These are phyloP conservation scores for Mycogone perniciosa DNA, from an alignment of 2,329 filamentous ascomycete genomes.

Conservation along the genomic window DNA sequence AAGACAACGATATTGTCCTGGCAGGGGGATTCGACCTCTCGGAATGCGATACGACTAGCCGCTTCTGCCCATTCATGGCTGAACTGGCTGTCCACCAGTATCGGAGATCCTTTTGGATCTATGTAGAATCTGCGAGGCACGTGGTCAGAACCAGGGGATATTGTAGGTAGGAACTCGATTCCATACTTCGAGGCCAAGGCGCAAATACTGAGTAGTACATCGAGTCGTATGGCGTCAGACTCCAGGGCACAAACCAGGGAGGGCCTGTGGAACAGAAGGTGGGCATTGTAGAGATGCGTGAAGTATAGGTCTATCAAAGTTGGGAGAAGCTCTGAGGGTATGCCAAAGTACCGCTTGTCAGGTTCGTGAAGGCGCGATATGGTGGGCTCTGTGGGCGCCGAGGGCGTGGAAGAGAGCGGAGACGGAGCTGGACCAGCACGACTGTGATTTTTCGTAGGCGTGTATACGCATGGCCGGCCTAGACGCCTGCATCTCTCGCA, in stretches of 20 bases:
- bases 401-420: neutral
- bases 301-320: constrained; percentile 3
- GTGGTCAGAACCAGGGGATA: neutral
- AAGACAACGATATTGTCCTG: constrained; percentile 2
- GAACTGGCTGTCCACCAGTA: neutral
- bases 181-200: neutral
- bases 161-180: neutral
- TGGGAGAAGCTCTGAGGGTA: neutral
- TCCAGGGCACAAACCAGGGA: neutral
- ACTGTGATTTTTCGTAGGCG: neutral
- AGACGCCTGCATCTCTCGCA: neutral
- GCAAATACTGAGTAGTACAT: neutral
- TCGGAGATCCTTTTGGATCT: neutral
- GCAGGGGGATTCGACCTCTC: neutral
- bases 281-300: neutral
- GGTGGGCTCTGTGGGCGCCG: neutral
- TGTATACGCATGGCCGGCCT: neutral
- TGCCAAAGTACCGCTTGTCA: neutral
- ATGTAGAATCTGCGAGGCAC: neutral
- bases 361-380: neutral
- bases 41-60: neutral
- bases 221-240: neutral
- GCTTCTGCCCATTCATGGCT: neutral
- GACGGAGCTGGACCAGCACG: neutral
- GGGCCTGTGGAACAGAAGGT: neutral